Base-by-base conservation (phyloP, 2,329 filamentous ascomycete species). In the Hirsutella thompsonii region DNA sequence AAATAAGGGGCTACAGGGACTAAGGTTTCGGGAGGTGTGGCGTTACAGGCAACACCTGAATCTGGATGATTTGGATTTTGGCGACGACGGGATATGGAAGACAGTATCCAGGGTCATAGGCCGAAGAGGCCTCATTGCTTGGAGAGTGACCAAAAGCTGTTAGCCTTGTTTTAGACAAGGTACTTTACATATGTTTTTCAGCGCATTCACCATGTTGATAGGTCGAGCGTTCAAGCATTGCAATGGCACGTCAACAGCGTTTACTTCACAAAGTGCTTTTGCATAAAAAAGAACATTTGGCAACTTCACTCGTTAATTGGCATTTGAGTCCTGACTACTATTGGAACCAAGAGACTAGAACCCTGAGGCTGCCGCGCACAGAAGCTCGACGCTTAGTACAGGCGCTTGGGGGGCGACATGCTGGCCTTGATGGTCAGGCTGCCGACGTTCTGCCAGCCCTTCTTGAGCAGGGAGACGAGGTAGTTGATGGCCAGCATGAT, bases 401-500 rank as follows among this genome's bases (percentile, higher is more conserved):
- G 73, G 65, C 92, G 88, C 79, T 88, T 92, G 57, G 92, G 92
- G 56, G 92, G 92, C 70, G 87, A 94, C 92, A 98, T 98, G 76
- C 85, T 85, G 73, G 92, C 92, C 86, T 98, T 98, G 80, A 98
- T 92, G 67, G 89, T 94, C 74, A 98, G 80, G 79, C 84, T 92
- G 67, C 92, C 92, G 62, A 98, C 92, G 81, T 98, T 98, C 80
- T 98, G 92, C 92, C 92, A 98, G 68, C 92, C 92, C 86, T 98
- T 98, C 88, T 98, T 98, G 67, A 98, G 77, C 58, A 98, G 79
- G 52, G 88, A 95, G 68, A 98, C 90, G 54, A 98, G 82, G 81
- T 98, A 98, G 85, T 98, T 98, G 83, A 98, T 96, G 71, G 90
- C 79, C 74, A 98, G 74, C 92, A 98, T 98, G 73, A 96, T 89